phyloP scores from a whole-genome alignment of 805 yeast species.

The Lachancea fermentati region DNA sequence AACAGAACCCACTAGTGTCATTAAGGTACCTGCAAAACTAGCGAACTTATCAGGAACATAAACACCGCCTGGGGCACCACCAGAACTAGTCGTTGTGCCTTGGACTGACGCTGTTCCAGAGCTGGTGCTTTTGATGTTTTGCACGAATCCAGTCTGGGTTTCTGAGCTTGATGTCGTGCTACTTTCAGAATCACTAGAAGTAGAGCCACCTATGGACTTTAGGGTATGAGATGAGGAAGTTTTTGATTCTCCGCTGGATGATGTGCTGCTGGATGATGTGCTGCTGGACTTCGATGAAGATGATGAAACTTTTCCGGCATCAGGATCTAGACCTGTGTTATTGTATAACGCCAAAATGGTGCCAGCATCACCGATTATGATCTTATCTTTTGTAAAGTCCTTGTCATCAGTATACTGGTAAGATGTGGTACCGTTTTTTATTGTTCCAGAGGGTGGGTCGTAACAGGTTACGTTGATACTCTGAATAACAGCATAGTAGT shows the following conservation, averaged over 20 bases:
- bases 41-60: neutral
- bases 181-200: neutral
- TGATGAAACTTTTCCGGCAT: constrained; percentile 22
- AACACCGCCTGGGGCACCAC: constrained; percentile 9
- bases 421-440: constrained; percentile 40
- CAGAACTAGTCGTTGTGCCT: constrained; percentile 9
- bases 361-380: constrained; percentile 57
- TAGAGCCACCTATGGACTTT: neutral
- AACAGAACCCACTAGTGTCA: constrained; percentile 1
- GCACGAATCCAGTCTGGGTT: constrained; percentile 13
- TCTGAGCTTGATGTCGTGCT: neutral
- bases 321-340: constrained; percentile 63
- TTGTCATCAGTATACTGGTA: constrained; percentile 49
- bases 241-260: too few species aligned
- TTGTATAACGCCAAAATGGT: constrained; percentile 55
- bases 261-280: neutral
- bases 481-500: constrained; percentile 63
- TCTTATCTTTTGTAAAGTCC: constrained; percentile 42
- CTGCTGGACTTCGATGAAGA: constrained; percentile 11
- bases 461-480: constrained; percentile 61
- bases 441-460: constrained; percentile 59
- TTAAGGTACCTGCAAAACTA: too few species aligned
- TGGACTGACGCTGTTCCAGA: constrained; percentile 6
- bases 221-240: too few species aligned
- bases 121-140: constrained; percentile 12